These are phyloP conservation scores for Sambucus nigra DNA, from an alignment of 129 eudicot genomes.

Conservation along the genomic window DNA sequence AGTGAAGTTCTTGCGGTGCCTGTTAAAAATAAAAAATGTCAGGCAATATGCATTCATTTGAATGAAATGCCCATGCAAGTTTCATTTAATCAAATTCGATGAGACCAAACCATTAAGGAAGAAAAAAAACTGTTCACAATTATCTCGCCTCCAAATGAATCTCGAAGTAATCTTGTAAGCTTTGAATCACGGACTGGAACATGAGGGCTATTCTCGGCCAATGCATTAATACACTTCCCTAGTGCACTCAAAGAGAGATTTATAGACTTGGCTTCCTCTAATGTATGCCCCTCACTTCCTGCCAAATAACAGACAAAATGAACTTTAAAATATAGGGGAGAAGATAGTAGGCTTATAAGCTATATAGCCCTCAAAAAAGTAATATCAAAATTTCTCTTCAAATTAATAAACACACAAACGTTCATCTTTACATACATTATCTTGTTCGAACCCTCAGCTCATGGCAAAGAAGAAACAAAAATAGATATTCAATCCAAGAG, in stretches of 20 bases:
- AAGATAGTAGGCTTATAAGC: neutral
- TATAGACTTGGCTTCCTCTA: constrained; percentile 94
- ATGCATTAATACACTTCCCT: constrained; percentile 95
- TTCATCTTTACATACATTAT: too few relatives aligned
- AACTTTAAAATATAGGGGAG: neutral
- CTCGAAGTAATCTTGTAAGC: constrained; percentile 89
- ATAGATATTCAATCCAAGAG: neutral
- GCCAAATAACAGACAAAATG: constrained; percentile 11
- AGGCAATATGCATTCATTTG: too few relatives aligned
- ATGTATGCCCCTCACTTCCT: constrained; percentile 97
- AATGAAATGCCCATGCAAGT: too few relatives aligned
- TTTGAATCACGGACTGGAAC: constrained; percentile 97
- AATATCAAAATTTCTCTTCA: neutral
- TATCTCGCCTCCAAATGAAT: constrained; percentile 88
- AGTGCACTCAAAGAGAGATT: constrained; percentile 92
- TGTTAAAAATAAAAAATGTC: constrained; percentile 18
- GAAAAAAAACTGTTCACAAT: too few relatives aligned
- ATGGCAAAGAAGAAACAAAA: neutral
- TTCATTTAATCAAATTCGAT: too few relatives aligned
- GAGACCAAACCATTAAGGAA: too few relatives aligned
- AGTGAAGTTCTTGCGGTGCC: constrained; percentile 96
- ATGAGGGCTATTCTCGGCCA: constrained; percentile 94
- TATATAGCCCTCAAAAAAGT: neutral
- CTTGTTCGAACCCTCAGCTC: too few relatives aligned
- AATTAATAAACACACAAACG: neutral